Evolutionary conservation across 2,329 filamentous ascomycete genomes (phyloP), one percentile per base, ranked within the genome.

Genomic region (Pseudocercospora musae): DNA sequence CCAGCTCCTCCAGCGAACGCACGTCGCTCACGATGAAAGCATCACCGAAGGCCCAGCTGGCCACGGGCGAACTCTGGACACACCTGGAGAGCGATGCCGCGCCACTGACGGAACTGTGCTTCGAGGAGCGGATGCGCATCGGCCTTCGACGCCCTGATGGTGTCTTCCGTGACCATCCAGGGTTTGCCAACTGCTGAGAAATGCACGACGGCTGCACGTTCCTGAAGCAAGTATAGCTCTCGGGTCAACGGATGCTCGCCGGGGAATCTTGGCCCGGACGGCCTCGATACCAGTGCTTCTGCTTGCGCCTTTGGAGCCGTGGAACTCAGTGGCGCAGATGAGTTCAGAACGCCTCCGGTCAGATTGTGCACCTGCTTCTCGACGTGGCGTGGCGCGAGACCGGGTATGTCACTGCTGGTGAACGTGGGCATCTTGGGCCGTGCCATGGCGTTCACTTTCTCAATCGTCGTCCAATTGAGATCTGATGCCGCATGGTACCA

Each of bases 101-200:
- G 63, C 71, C 70, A 73, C 13, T 60, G 33, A 27, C 52, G 54
- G 44, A 71, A 71, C 54, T 73, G 71, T 59, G 68, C 64, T 5
- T 48, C 62, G 10, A 72, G 64, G 18, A 70, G 25, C 4, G 71
- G 71, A 62, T 73, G 71, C 5, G 70, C 68, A 31, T 71, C 64
- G 25, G 69, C 65, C 55, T 62, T 58, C 33, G 29, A 44, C 7
- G 15, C 20, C 11, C 52, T 48, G 23, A 70, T 46, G 1, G 10
- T 33, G 3, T 64, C 57, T 13, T 59, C 44, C 2, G 62, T 48
- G 25, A 66, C 61, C 15, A 33, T 64, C 70, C 71, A 73, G 7
- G 70, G 71, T 60, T 73, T 73, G 20, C 70, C 70, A 1, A 68
- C 52, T 0, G 70, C 71, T 2, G 68, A 67, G 63, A 72, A 73